Percentiles rank a stretch among this genome's conserved stretches.
Evolutionary conservation across 345 rosid genomes (phyloP).

Genomic region (Gossypium mustelinum): DNA sequence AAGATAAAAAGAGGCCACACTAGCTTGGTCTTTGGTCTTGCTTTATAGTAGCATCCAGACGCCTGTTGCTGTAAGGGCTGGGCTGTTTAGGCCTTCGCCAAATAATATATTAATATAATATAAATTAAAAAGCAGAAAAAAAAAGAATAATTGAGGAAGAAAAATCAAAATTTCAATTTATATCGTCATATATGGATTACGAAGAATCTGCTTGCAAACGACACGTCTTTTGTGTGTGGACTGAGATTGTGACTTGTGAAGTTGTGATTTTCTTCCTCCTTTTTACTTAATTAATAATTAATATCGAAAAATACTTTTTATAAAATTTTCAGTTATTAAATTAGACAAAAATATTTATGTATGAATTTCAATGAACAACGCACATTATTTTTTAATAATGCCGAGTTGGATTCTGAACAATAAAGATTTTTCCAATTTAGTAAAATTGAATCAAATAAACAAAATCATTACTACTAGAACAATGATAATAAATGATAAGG

Average conservation of each 20-base stretch:
- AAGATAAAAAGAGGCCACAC: slow-evolving; percentile 13
- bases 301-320: no score
- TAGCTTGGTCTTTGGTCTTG: slow-evolving; percentile 10
- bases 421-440: no score
- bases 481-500: not conserved
- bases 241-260: not conserved
- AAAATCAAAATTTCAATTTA: not conserved
- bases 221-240: not conserved
- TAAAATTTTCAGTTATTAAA: not conserved
- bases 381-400: no score
- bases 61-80: not conserved
- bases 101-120: not conserved
- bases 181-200: not conserved
- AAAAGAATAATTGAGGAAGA: not conserved
- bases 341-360: no score
- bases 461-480: not conserved
- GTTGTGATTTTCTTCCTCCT: not conserved
- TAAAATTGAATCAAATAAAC: no score
- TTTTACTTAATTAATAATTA: not conserved
- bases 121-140: not conserved
- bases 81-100: not conserved
- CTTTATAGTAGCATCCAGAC: not conserved
- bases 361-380: no score
- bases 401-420: no score
- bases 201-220: slow-evolving; percentile 5